Percentiles rank a stretch among this genome's conserved stretches.
Conservation (phyloP, 352 stramenopile species). For the Pythium rhizo-oryzae region DNA sequence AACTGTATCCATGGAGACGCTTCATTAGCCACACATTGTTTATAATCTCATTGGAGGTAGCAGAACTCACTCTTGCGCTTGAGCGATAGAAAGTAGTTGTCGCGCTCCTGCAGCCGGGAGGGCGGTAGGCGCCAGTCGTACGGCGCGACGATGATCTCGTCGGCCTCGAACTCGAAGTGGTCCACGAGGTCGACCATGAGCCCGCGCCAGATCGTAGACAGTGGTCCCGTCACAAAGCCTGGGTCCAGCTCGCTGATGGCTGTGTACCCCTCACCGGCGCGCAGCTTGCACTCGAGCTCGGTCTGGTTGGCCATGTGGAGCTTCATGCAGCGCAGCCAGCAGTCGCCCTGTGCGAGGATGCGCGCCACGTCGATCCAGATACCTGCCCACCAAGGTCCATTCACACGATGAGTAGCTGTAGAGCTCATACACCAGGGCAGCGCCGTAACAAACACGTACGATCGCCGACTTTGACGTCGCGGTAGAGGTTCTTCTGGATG, state of each 20-base stretch:
- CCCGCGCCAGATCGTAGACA: constrained; percentile 73
- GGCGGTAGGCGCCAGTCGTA: constrained; percentile 86
- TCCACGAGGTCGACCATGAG: constrained; percentile 70
- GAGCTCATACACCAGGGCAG: no score
- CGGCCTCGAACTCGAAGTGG: constrained; percentile 66
- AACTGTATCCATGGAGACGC: constrained; percentile 34
- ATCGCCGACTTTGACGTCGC: constrained; percentile 76
- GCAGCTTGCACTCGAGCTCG: constrained; percentile 76
- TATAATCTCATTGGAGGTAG: neutral
- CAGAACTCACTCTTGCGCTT: constrained; percentile 62
- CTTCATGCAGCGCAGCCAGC: constrained; percentile 80
- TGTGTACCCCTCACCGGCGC: constrained; percentile 56
- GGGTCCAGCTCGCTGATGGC: constrained; percentile 77
- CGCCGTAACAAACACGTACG: constrained; percentile 38
- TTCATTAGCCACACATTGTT: neutral
- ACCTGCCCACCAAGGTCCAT: no score
- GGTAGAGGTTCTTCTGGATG: constrained; percentile 80
- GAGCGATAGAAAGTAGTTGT: constrained; percentile 76
- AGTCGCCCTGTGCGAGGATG: constrained; percentile 72
- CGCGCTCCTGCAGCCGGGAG: constrained; percentile 66
- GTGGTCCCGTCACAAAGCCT: constrained; percentile 67
- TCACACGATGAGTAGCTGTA: no score
- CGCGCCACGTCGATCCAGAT: constrained; percentile 78
- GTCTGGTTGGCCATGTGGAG: constrained; percentile 67
- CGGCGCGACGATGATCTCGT: constrained; percentile 70